Conservation (phyloP, 2,329 filamentous ascomycete genomes). For the Ceratocystis variospora region DNA sequence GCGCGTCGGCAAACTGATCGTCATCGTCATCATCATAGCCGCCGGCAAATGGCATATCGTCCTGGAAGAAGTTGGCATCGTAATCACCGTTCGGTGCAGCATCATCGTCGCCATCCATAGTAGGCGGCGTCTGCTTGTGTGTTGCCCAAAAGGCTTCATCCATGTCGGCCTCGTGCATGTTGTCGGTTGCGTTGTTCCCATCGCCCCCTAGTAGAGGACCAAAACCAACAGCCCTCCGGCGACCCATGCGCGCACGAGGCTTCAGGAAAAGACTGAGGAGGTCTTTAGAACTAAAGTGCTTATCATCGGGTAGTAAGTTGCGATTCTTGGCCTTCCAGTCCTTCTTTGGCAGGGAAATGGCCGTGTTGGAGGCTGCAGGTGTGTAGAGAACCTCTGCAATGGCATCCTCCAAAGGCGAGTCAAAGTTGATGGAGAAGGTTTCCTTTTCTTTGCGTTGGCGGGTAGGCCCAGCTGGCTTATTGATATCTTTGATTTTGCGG, state of each 20-base stretch:
- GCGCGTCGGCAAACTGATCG: constrained; percentile 63
- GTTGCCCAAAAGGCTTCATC: constrained; percentile 93
- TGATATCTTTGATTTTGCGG: constrained; percentile 69
- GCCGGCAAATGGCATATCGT: constrained; percentile 56
- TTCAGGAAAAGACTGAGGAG: constrained; percentile 85
- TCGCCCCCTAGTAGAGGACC: constrained; percentile 23
- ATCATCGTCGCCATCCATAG: constrained; percentile 37
- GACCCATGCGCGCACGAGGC: constrained; percentile 72
- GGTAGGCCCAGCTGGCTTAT: constrained; percentile 46
- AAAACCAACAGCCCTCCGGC: constrained; percentile 33
- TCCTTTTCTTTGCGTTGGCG: constrained; percentile 86
- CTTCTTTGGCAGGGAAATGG: constrained; percentile 77
- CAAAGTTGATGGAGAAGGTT: constrained; percentile 87
- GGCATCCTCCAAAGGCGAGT: constrained; percentile 54
- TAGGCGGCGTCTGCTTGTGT: constrained; percentile 41
- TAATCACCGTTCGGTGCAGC: constrained; percentile 61
- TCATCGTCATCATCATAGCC: constrained; percentile 56
- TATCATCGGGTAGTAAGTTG: constrained; percentile 90
- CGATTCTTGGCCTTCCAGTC: constrained; percentile 91
- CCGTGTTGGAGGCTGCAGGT: constrained; percentile 62
- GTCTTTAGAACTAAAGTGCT: constrained; percentile 92
- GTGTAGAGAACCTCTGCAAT: constrained; percentile 69
- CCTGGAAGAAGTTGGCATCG: constrained; percentile 94
- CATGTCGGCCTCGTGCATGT: constrained; percentile 59
- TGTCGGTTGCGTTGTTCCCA: constrained; percentile 31